phyloP scores from a whole-genome alignment of 2,329 filamentous ascomycete species.

The Dissoconium aciculare region DNA sequence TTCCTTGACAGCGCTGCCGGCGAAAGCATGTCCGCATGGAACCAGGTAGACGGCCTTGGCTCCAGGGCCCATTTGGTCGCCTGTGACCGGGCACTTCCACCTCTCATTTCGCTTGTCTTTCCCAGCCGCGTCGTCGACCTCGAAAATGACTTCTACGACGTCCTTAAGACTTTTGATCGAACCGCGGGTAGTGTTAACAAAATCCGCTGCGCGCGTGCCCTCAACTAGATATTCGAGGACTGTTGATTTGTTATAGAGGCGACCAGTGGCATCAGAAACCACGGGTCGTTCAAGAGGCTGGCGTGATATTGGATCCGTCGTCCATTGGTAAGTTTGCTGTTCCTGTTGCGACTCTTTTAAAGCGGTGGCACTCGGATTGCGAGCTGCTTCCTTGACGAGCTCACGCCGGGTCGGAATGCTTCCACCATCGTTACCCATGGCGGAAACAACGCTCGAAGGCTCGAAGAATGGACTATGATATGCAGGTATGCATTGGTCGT shows the following conservation, averaged over 20 bases:
- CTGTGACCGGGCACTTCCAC: constrained; percentile 75
- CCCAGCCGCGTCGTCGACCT: constrained; percentile 32
- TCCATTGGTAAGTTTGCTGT: constrained; percentile 74
- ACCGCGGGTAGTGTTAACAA: constrained; percentile 45
- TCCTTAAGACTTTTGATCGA: constrained; percentile 69
- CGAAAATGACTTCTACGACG: constrained; percentile 72
- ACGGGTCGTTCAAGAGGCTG: constrained; percentile 57
- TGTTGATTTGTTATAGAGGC: constrained; percentile 88
- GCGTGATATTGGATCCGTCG: constrained; percentile 72
- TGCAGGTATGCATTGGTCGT: too few relatives aligned
- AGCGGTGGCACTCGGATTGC: constrained; percentile 66
- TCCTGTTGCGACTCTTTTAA: constrained; percentile 79
- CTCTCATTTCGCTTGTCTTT: constrained; percentile 29
- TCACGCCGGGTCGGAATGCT: constrained; percentile 89
- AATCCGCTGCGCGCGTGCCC: constrained; percentile 41
- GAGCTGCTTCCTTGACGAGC: constrained; percentile 85
- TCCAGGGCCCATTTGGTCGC: constrained; percentile 66
- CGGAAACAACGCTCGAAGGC: too few relatives aligned
- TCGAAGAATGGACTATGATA: too few relatives aligned
- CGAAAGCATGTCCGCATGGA: constrained; percentile 89
- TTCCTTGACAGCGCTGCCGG: constrained; percentile 61
- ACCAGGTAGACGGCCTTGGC: constrained; percentile 78
- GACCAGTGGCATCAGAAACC: constrained; percentile 71
- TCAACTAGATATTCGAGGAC: constrained; percentile 55
- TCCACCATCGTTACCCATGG: constrained; percentile 94